Conservation (phyloP, 2,329 filamentous ascomycete genomes). For the Purpureocillium lavendulum region DNA sequence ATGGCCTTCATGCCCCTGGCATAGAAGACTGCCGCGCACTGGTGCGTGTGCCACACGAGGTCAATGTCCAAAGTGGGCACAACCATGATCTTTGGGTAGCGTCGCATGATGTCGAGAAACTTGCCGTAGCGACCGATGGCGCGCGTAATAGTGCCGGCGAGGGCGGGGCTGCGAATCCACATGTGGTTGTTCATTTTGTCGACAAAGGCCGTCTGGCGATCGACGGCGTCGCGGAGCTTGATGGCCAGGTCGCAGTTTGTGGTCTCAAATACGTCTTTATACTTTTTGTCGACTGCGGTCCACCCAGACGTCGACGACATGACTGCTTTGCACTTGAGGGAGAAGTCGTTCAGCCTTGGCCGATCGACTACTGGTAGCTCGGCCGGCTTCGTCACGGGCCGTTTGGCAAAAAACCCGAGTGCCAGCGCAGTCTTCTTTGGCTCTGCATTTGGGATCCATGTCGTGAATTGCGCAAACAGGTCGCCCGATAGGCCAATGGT, state of each 20-base stretch:
- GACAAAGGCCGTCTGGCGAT: conserved; percentile 27
- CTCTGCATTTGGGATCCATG: conserved; percentile 4
- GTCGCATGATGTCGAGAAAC: conserved; percentile 25
- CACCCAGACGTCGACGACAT: too few relatives aligned
- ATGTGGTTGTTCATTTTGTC: conserved; percentile 30
- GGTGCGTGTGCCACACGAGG: conserved; percentile 35
- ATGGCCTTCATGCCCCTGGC: conserved; percentile 7
- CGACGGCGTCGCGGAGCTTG: conserved; percentile 21
- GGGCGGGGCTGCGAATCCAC: conserved; percentile 28
- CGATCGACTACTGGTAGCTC: too few relatives aligned
- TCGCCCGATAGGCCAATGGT: neutral
- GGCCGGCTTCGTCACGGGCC: too few relatives aligned
- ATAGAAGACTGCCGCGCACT: conserved; percentile 23
- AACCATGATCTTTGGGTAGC: conserved; percentile 17
- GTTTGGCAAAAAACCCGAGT: too few relatives aligned
- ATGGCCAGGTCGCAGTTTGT: neutral
- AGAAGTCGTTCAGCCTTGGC: too few relatives aligned
- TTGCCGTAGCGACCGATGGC: conserved; percentile 27
- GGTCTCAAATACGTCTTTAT: neutral
- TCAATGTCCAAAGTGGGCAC: conserved; percentile 35
- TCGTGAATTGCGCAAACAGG: conserved; percentile 5
- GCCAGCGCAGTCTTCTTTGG: too few relatives aligned
- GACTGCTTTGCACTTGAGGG: too few relatives aligned
- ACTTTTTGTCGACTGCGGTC: neutral
- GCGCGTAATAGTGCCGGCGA: conserved; percentile 23